phyloP scores from a whole-genome alignment of 495 filamentous ascomycete genomes.

The Astrothelium macrocarpum region DNA sequence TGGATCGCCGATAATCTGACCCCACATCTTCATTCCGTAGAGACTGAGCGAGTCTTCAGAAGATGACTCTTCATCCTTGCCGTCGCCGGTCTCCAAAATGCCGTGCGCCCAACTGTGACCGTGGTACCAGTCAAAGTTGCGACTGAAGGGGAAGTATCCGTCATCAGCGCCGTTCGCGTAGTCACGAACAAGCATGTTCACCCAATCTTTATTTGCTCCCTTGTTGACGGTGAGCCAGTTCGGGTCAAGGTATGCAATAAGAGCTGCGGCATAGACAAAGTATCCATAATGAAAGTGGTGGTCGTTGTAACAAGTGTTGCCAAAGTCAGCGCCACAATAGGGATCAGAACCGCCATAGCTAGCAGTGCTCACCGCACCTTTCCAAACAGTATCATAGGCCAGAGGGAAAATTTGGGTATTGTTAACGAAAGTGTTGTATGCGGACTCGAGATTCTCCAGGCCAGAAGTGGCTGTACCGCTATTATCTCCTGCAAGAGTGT shows the following conservation, averaged over 20 bases:
- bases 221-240: constrained; percentile 48
- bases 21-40: constrained; percentile 95
- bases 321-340: constrained; percentile 48
- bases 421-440: constrained; percentile 64
- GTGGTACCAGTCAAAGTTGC: constrained; percentile 87
- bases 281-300: constrained; percentile 94
- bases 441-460: constrained; percentile 57
- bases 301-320: constrained; percentile 84
- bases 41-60: constrained; percentile 78
- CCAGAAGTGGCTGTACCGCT: constrained; percentile 49
- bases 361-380: constrained; percentile 73
- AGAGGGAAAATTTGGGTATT: constrained; percentile 73
- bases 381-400: constrained; percentile 58
- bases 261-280: constrained; percentile 79
- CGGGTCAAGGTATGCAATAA: constrained; percentile 73
- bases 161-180: constrained; percentile 64
- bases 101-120: constrained; percentile 96
- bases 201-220: constrained; percentile 59
- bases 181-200: constrained; percentile 52
- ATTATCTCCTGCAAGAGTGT: constrained; percentile 52
- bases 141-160: constrained; percentile 72
- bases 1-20: constrained; percentile 56
- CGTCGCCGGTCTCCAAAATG: constrained; percentile 80
- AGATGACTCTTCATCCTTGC: constrained; percentile 85
- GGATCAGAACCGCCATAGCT: constrained; percentile 44